A percentile compares a stretch with the other conserved stretches of the same genome.
phyloP scores from a whole-genome alignment of 1,139 yeast genomes.

The Geotrichum citri-aurantii region DNA sequence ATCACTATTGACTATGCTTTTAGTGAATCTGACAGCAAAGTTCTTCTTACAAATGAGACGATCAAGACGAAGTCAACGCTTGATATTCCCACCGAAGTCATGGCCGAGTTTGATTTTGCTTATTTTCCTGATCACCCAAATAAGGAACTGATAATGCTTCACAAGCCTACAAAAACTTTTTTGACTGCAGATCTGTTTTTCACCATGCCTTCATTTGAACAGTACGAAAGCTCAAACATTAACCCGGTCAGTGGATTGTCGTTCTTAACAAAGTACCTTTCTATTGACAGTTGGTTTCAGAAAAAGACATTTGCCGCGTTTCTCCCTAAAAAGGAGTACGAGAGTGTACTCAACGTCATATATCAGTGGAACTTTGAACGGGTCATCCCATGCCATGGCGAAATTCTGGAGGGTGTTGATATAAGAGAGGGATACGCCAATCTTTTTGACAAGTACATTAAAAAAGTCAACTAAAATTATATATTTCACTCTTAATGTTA shows the following conservation, averaged over 20 bases:
- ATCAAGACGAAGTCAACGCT: constrained; percentile 18
- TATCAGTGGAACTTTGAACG: constrained; percentile 45
- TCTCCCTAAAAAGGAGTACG: constrained; percentile 24
- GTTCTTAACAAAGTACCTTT: constrained; percentile 37
- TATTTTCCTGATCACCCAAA: constrained; percentile 51
- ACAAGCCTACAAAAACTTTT: constrained; percentile 43
- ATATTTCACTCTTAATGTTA: neutral
- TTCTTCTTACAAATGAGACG: constrained; percentile 20
- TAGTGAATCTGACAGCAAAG: constrained; percentile 14
- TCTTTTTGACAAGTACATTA: constrained; percentile 11
- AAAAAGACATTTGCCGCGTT: constrained; percentile 37
- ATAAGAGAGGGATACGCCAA: constrained; percentile 35
- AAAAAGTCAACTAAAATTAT: neutral
- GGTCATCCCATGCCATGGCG: constrained; percentile 56
- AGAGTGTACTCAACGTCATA: constrained; percentile 34
- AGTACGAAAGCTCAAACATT: constrained; percentile 37
- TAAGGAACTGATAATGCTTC: constrained; percentile 51
- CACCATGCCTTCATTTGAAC: constrained; percentile 46
- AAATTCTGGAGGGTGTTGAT: constrained; percentile 41
- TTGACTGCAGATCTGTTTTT: constrained; percentile 54
- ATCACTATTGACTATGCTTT: constrained; percentile 39
- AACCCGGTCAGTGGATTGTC: constrained; percentile 42
- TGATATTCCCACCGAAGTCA: constrained; percentile 27
- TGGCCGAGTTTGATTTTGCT: constrained; percentile 47
- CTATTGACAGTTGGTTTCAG: constrained; percentile 32